Conservation (phyloP, 148 eudicot genomes). For the Suaeda aralocaspica region DNA sequence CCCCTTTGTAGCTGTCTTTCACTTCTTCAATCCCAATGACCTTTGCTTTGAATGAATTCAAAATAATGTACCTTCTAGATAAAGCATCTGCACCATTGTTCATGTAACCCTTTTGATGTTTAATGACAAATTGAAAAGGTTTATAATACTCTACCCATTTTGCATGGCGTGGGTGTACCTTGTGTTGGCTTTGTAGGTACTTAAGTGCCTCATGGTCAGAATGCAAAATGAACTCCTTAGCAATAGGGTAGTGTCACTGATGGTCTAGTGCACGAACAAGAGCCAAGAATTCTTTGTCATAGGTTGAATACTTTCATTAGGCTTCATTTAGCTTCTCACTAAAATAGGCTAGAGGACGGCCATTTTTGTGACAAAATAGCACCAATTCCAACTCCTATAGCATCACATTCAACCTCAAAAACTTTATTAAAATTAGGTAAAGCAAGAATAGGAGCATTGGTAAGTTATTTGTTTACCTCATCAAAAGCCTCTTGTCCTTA, state of each 20-base stretch:
- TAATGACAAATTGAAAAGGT: no score
- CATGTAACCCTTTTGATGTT: background rate
- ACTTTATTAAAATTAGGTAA: no score
- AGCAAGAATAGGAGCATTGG: background rate
- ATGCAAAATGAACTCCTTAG: background rate
- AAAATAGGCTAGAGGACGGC: background rate
- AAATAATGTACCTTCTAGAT: background rate
- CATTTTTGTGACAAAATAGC: background rate
- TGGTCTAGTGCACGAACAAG: background rate
- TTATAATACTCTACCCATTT: no score
- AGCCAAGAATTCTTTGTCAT: no score
- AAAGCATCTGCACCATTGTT: background rate
- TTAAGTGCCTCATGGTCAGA: background rate
- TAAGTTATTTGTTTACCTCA: background rate
- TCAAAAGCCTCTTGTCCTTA: background rate
- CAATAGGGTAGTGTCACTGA: background rate
- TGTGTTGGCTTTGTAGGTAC: no score
- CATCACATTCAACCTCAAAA: background rate
- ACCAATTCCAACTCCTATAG: background rate
- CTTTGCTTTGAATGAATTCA: no score
- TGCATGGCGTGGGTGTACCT: no score
- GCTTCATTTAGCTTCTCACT: constrained; percentile 11
- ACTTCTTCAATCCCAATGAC: background rate
- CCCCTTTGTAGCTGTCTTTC: background rate
- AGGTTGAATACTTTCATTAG: background rate